These are phyloP conservation scores for Tetraselmis striata DNA, from an alignment of 139 green algal species.

Conservation along the genomic window DNA sequence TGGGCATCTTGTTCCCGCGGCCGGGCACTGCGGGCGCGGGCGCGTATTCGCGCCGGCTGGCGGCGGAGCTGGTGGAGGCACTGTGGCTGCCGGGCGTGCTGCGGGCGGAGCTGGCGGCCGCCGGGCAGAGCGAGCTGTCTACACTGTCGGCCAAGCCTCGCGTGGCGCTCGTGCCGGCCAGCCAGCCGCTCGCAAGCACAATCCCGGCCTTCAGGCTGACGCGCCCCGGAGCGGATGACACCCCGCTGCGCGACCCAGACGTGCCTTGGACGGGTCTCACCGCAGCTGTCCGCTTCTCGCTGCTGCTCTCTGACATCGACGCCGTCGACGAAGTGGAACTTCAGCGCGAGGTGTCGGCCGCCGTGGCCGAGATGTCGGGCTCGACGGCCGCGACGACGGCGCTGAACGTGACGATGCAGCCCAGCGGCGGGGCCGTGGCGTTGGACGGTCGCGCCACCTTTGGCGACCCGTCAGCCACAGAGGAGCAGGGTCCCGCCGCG, in stretches of 20 bases:
- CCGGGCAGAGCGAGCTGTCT: background rate
- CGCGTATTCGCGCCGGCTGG: background rate
- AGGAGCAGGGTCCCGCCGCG: background rate
- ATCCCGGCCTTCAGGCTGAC: background rate
- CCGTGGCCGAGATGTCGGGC: background rate
- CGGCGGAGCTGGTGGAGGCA: background rate
- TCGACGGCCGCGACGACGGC: background rate
- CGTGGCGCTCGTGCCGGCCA: background rate
- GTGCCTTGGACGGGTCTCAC: background rate
- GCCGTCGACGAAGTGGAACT: background rate
- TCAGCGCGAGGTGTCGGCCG: background rate
- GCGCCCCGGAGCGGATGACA: background rate
- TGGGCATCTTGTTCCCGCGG: background rate
- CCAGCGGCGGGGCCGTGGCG: background rate
- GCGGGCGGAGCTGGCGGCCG: background rate
- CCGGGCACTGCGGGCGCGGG: too few species aligned
- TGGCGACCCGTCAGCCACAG: background rate
- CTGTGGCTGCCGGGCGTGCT: background rate
- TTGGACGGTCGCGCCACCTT: background rate
- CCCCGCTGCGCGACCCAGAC: too few species aligned
- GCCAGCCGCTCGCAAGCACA: background rate
- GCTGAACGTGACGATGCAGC: background rate
- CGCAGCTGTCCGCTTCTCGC: background rate
- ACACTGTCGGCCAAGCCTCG: background rate
- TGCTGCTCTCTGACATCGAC: background rate